Base-by-base conservation (phyloP, 768 basidiomycete species). In the Termitomyces sp. region DNA sequence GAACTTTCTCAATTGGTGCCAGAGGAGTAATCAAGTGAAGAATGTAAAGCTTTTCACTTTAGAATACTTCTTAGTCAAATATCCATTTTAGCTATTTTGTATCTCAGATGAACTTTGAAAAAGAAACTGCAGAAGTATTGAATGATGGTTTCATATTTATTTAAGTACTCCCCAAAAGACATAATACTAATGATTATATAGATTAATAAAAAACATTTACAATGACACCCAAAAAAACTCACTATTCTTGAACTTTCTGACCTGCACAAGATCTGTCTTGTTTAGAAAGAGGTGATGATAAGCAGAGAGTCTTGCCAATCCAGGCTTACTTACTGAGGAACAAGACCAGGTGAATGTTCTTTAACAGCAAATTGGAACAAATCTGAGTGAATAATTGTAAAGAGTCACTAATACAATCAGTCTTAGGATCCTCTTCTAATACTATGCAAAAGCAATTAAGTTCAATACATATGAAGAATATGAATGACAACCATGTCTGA, bases 101-200 rank as follows among this genome's bases (percentile, higher is more conserved):
- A 26, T 26, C 75, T n/a, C n/a, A n/a, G n/a, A 68, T 92, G 90
- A 18, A 89, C 86, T 69, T 93, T n/a, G n/a, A n/a, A n/a, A 89
- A 59, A 89, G 73, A 72, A 94, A 94, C 64, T 93, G 92, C 88
- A 86, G 81, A 94, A 93, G 72, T 93, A 93, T 66, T 88, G 84
- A 44, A 90, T 83, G 20, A 90, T 88, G 5, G 86, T 83, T 57
- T 92, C 88, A 64, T 86, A 91, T 64, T 87, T 87, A 67, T 93
- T 92, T n/a, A 82, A 71, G 43, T 90, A 83, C 61, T 90, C 85
- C 28, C 87, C 88, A 61, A 86, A 92, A 6, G 90, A 92, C 36
- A 90, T 84, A 64, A 92, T 92, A 67, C 88, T 91, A n/a, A 47
- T 57, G 45, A 59, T 22, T 36, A 33, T 16, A 33, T 28, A 20